Base-by-base conservation (phyloP, 305 asterid genomes). In the Fraxinus xanthoxyloides region DNA sequence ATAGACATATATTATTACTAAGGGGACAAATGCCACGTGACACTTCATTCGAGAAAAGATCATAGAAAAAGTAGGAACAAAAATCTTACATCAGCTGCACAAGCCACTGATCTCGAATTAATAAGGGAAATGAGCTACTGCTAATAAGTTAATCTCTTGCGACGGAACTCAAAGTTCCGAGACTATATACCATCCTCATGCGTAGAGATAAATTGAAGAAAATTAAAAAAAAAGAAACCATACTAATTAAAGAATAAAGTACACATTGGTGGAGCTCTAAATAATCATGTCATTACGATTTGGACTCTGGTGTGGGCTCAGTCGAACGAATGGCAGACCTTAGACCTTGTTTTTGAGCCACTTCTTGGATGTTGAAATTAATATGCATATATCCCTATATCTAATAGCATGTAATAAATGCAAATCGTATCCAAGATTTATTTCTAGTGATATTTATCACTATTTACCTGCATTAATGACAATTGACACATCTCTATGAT, bases 301-400 rank as follows among this genome's bases (percentile, higher is more conserved):
- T 86, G 79, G 90, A 90, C 86, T 32, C 23, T 82, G 43, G 78
- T 80, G 87, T 72, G 82, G 80, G 84, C 79, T 76, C 81, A 61
- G 24, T 61, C 79, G 80, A 89, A 81, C 59, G 88, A 75, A 80
- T 88, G 93, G 93, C 59, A 82, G 81, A 28, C 43, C 75, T 81
- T 78, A 7, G 82, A 78, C 85, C 77, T 84, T 81, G 70, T 74
- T 86, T 89, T 26, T 72, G 73, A 87, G 82, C 90, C 92, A 87
- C 89, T 86, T 78, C 88, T 89, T 85, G 81, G 34, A 84, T 82
- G 26, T 30, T 51, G 80, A 36, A 65, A 28, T 59, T 46, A 85
- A 79, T 85, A 79, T 73, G 72, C n/a, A 77, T 35, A 83, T 59
- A 83, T 82, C 87, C 86, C n/a, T 63, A 76, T 79, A 40, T 7